These are phyloP conservation scores for Porphyrellus cyaneotinctus DNA, from an alignment of 768 basidiomycete genomes.

Conservation along the genomic window DNA sequence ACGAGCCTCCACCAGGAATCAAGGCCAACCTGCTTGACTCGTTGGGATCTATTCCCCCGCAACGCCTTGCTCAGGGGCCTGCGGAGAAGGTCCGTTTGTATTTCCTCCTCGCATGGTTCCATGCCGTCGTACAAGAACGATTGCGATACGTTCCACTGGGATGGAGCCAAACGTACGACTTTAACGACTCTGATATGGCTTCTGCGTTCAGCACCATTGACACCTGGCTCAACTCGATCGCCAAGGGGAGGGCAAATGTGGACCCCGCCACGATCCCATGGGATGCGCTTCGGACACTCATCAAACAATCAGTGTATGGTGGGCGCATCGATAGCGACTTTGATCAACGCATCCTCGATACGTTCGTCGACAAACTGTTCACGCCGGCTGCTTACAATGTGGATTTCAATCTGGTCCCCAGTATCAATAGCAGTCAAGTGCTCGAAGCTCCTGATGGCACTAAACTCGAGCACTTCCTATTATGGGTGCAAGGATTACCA, in stretches of 20 bases:
- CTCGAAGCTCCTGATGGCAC: slow-evolving; percentile 86
- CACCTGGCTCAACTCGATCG: slow-evolving; percentile 73
- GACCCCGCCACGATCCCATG: slow-evolving; percentile 92
- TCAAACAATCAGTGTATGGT: slow-evolving; percentile 96
- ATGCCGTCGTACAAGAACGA: slow-evolving; percentile 95
- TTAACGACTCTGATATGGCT: slow-evolving; percentile 97
- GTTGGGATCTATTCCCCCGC: slow-evolving; percentile 63
- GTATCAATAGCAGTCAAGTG: slow-evolving; percentile 49
- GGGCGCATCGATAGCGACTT: slow-evolving; percentile 93
- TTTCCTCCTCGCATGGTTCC: slow-evolving; percentile 99
- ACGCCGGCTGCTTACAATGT: slow-evolving; percentile 86
- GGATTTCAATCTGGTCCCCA: slow-evolving; percentile 84
- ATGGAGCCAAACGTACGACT: slow-evolving; percentile 96
- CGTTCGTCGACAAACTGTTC: slow-evolving; percentile 90
- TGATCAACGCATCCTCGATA: slow-evolving; percentile 88
- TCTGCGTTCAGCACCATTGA: slow-evolving; percentile 92
- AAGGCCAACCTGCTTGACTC: slow-evolving; percentile 95
- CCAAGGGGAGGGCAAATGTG: slow-evolving; percentile 88
- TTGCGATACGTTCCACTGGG: slow-evolving; percentile 93
- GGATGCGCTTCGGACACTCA: slow-evolving; percentile 87
- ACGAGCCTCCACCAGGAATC: slow-evolving; percentile 95
- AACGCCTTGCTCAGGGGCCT: slow-evolving; percentile 79
- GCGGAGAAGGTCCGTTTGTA: slow-evolving; percentile 90
- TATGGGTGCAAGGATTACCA: slow-evolving; percentile 85
- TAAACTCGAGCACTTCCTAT: slow-evolving; percentile 84